Conservation (phyloP, 139 green algal species). For the Chlamydomonas sp. region DNA sequence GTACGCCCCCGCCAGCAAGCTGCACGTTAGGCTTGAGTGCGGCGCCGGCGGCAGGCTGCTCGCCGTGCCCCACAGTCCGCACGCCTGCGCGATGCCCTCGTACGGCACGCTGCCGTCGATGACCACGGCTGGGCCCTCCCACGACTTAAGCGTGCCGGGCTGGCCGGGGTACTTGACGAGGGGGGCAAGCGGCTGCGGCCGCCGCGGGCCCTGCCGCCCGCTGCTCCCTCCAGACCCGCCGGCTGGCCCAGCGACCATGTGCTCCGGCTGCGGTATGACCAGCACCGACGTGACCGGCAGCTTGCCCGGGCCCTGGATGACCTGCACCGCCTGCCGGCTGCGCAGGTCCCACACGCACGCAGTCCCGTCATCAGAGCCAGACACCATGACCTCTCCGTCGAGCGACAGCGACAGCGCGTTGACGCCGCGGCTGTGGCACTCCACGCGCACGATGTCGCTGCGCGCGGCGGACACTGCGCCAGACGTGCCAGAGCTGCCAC, state of each 20-base stretch:
- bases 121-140: slow-evolving; percentile 49
- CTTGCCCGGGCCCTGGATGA: slow-evolving; percentile 42
- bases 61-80: background rate
- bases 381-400: slow-evolving; percentile 53
- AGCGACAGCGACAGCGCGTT: slow-evolving; percentile 42
- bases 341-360: slow-evolving; percentile 69
- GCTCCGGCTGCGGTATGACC: slow-evolving; percentile 37
- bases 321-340: slow-evolving; percentile 55
- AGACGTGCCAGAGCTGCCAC: background rate
- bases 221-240: background rate
- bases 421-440: slow-evolving; percentile 49
- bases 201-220: slow-evolving; percentile 36
- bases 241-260: slow-evolving; percentile 21
- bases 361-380: slow-evolving; percentile 57
- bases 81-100: background rate
- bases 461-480: background rate
- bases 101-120: slow-evolving; percentile 38
- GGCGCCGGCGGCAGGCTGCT: background rate
- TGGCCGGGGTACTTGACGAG: slow-evolving; percentile 53
- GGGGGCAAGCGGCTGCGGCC: slow-evolving; percentile 50
- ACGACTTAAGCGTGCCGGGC: slow-evolving; percentile 23
- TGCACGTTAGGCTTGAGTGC: background rate
- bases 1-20: background rate
- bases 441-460: slow-evolving; percentile 16
- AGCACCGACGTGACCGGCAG: slow-evolving; percentile 50